A percentile compares a stretch with the other conserved stretches of the same genome.
These are phyloP conservation scores for Phycomyces blakesleeanus DNA, from an alignment of 192 early-diverging fungal genomes.

Conservation along the genomic window DNA sequence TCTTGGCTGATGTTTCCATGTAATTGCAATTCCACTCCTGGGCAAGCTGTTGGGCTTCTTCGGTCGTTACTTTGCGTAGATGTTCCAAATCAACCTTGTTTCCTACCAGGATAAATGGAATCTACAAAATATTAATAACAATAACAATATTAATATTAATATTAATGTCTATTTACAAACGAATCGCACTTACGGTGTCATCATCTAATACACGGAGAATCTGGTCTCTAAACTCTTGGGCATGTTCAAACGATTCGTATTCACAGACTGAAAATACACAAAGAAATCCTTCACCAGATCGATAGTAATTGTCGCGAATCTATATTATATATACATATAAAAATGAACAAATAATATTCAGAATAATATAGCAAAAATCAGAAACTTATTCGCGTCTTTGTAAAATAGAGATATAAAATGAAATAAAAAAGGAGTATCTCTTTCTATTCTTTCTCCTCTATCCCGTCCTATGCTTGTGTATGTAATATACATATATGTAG, in stretches of 20 bases:
- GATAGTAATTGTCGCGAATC: conserved; percentile 85
- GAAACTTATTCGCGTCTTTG: too few species aligned
- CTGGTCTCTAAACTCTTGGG: conserved; percentile 82
- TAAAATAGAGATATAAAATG: too few species aligned
- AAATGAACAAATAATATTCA: too few species aligned
- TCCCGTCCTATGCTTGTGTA: too few species aligned
- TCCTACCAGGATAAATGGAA: conserved; percentile 81
- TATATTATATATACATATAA: too few species aligned
- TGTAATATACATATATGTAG: too few species aligned
- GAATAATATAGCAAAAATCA: too few species aligned
- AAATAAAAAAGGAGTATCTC: too few species aligned
- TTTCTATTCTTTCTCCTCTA: too few species aligned
- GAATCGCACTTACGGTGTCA: conserved; percentile 59
- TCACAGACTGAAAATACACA: conserved; percentile 84
- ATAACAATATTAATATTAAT: too few species aligned
- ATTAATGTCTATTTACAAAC: too few species aligned
- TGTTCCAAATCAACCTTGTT: conserved; percentile 70
- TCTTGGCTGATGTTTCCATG: conserved; percentile 72
- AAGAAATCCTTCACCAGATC: conserved; percentile 80
- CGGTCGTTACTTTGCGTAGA: conserved; percentile 55
- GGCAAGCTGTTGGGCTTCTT: conserved; percentile 56
- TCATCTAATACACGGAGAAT: conserved; percentile 82
- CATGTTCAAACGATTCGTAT: conserved; percentile 74
- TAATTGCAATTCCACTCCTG: conserved; percentile 68
- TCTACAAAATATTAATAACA: conserved; percentile 35